A percentile compares a stretch with the other conserved stretches of the same genome.
phyloP scores from a whole-genome alignment of 129 eudicot genomes.

The Tagetes patula region DNA sequence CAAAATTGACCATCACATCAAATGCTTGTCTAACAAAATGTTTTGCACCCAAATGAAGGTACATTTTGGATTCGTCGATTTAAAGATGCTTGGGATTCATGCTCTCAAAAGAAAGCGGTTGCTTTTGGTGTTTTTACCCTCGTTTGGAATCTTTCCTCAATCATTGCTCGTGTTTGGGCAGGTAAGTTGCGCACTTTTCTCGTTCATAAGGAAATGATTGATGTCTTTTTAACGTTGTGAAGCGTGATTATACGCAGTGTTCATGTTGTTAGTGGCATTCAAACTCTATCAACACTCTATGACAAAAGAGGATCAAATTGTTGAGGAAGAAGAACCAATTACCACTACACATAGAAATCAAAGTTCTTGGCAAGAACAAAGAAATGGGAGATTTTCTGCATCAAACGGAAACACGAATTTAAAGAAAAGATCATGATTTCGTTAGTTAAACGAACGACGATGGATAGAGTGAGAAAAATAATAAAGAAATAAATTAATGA shows the following conservation, averaged over 20 bases:
- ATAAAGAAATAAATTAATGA: constrained; percentile 21
- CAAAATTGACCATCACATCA: not conserved
- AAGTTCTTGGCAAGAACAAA: constrained; percentile 35
- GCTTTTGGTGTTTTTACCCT: constrained; percentile 63
- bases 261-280: constrained; percentile 82
- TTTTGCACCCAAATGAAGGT: constrained; percentile 38
- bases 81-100: constrained; percentile 75
- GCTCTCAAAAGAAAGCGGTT: constrained; percentile 80
- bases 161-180: constrained; percentile 83
- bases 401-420: constrained; percentile 17
- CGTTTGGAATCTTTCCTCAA: constrained; percentile 73
- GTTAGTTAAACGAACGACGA: not conserved
- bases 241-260: constrained; percentile 50
- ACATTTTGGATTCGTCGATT: constrained; percentile 71
- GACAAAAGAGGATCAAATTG: constrained; percentile 42
- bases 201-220: not conserved
- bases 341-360: constrained; percentile 10
- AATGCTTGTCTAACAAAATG: not conserved
- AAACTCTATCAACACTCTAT: constrained; percentile 63
- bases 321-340: constrained; percentile 35
- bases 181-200: constrained; percentile 37
- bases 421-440: constrained; percentile 25
- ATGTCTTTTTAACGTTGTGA: constrained; percentile 15
- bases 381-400: not conserved
- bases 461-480: constrained; percentile 15